These are phyloP conservation scores for Xylaria scruposa DNA, from an alignment of 495 filamentous ascomycete species.

Conservation along the genomic window DNA sequence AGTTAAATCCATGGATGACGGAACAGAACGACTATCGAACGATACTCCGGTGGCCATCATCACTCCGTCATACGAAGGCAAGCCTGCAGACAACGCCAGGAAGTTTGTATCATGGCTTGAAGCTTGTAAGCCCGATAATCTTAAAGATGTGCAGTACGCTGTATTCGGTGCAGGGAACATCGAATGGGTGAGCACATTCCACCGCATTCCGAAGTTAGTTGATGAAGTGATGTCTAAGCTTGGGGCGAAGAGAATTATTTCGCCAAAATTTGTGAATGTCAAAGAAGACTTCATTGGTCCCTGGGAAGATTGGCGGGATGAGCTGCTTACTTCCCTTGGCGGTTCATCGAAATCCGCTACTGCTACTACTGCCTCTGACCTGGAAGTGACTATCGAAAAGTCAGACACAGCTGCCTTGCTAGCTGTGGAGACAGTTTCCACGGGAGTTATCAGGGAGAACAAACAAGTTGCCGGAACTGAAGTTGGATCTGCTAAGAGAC, in stretches of 20 bases:
- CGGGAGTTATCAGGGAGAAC: constrained; percentile 55
- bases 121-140: constrained; percentile 39
- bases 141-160: constrained; percentile 61
- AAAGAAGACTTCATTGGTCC: constrained; percentile 65
- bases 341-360: background rate
- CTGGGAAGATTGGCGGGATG: constrained; percentile 66
- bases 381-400: constrained; percentile 18
- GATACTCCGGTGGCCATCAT: constrained; percentile 65
- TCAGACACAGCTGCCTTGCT: constrained; percentile 23
- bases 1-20: constrained; percentile 58
- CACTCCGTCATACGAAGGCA: constrained; percentile 68
- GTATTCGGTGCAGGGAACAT: constrained; percentile 62
- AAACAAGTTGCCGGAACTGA: constrained; percentile 58
- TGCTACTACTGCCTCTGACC: background rate
- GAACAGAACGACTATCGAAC: constrained; percentile 61
- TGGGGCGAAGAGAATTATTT: constrained; percentile 57
- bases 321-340: constrained; percentile 23
- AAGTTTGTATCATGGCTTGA: constrained; percentile 70
- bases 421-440: constrained; percentile 31
- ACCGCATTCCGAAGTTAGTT: constrained; percentile 67
- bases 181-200: constrained; percentile 72
- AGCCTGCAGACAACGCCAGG: constrained; percentile 69
- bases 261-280: constrained; percentile 61
- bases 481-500: constrained; percentile 61
- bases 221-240: constrained; percentile 53